phyloP scores from a whole-genome alignment of 75 land plant species.

The Chamaecyparis obtusa region DNA sequence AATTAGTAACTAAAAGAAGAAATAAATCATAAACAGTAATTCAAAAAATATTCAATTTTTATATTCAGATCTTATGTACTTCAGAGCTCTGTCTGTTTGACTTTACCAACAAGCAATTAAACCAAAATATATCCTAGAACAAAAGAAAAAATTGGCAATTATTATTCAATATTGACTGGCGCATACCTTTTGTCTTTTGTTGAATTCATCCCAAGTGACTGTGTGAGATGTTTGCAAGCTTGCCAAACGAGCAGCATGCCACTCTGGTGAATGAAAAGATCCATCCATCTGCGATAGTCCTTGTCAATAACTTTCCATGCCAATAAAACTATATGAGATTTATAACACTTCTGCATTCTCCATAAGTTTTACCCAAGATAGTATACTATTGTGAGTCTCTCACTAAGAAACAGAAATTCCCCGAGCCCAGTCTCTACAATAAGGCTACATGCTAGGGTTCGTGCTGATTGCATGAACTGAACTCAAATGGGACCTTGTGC shows the following conservation, averaged over 20 bases:
- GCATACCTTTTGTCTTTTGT: constrained; percentile 88
- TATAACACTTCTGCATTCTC: background rate
- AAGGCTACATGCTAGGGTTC: background rate
- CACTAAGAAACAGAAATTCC: background rate
- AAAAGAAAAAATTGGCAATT: background rate
- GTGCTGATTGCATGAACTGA: background rate
- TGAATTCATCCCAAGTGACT: constrained; percentile 97
- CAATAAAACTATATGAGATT: background rate
- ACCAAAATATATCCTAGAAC: background rate
- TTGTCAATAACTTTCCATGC: constrained; percentile 71
- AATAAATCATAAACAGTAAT: background rate
- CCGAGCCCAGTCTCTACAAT: background rate
- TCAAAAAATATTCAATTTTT: background rate
- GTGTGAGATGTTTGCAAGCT: constrained; percentile 97
- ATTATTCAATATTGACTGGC: background rate
- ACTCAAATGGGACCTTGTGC: background rate
- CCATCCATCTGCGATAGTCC: constrained; percentile 97
- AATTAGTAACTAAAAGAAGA: background rate
- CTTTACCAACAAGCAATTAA: background rate
- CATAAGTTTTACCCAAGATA: background rate
- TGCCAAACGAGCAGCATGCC: constrained; percentile 99
- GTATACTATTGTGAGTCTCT: background rate
- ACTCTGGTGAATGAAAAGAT: constrained; percentile 99
- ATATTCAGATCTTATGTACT: background rate
- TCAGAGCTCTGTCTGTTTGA: background rate